phyloP scores from a whole-genome alignment of 139 green algal genomes.

The Micractinium conductrix region DNA sequence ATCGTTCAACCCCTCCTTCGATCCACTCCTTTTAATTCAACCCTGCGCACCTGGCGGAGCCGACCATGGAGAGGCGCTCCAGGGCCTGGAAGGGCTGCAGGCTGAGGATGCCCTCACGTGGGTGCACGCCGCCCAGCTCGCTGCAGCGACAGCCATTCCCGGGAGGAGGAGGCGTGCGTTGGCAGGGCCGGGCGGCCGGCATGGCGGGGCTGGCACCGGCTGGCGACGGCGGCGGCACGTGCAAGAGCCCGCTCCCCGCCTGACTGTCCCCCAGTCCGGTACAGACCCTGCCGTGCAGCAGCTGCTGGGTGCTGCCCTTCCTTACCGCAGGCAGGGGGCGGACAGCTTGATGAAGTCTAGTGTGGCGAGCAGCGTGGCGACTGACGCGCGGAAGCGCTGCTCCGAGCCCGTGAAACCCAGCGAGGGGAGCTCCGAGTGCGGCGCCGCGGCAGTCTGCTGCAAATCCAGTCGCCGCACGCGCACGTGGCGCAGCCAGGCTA shows the following conservation, averaged over 20 bases:
- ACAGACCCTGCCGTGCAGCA: too few relatives aligned
- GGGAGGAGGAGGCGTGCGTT: too few relatives aligned
- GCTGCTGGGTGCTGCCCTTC: too few relatives aligned
- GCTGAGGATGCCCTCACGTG: slow-evolving; percentile 14
- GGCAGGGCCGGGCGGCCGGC: too few relatives aligned
- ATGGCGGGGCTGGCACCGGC: too few relatives aligned
- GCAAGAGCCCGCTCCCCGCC: too few relatives aligned
- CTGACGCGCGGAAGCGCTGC: slow-evolving; percentile 23
- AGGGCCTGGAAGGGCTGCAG: slow-evolving; percentile 7
- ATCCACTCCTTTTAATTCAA: too few relatives aligned
- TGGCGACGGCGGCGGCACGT: too few relatives aligned
- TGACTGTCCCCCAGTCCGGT: too few relatives aligned
- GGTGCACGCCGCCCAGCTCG: slow-evolving; percentile 24
- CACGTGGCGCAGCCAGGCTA: slow-evolving; percentile 29
- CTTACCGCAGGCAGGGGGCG: neutral
- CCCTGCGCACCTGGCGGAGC: slow-evolving; percentile 13
- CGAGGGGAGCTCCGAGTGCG: neutral
- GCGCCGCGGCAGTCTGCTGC: neutral
- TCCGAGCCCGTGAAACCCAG: slow-evolving; percentile 11
- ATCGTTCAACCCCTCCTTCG: too few relatives aligned
- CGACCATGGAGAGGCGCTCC: slow-evolving; percentile 4
- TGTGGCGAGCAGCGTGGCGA: slow-evolving; percentile 27
- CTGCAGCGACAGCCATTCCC: too few relatives aligned
- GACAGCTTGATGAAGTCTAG: slow-evolving; percentile 14
- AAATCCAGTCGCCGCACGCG: slow-evolving; percentile 20